A percentile compares a stretch with the other conserved stretches of the same genome.
Conservation (phyloP, 2,329 filamentous ascomycete species). For the Diplocarpon mali region DNA sequence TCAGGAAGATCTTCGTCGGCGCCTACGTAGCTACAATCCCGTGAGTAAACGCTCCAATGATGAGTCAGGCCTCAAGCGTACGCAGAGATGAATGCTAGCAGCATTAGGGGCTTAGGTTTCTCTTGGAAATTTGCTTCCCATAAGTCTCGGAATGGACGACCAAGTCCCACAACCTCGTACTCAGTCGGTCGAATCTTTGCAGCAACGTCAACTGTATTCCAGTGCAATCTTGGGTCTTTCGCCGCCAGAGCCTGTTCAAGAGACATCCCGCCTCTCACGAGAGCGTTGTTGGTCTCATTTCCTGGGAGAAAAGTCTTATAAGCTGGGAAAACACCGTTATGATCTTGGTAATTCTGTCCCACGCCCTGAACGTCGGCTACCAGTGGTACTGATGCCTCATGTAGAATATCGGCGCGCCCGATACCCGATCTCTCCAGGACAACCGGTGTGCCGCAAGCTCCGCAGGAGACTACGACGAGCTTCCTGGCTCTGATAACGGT, state of each 20-base stretch:
- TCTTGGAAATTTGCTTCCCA: slow-evolving; percentile 44
- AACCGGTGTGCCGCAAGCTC: slow-evolving; percentile 21
- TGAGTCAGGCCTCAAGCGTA: neutral
- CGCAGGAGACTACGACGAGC: slow-evolving; percentile 36
- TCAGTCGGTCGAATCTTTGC: slow-evolving; percentile 43
- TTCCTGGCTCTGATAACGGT: slow-evolving; percentile 32
- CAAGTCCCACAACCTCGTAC: slow-evolving; percentile 39
- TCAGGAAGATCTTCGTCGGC: neutral
- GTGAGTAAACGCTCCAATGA: no score
- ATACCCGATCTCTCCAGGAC: slow-evolving; percentile 52
- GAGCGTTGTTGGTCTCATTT: slow-evolving; percentile 16
- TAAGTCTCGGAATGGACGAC: slow-evolving; percentile 37
- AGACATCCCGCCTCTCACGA: neutral
- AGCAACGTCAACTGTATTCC: slow-evolving; percentile 39
- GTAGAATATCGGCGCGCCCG: slow-evolving; percentile 36
- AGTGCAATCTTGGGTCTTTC: slow-evolving; percentile 34
- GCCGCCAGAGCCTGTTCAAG: neutral
- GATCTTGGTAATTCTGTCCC: slow-evolving; percentile 41
- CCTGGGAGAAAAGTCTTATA: slow-evolving; percentile 37
- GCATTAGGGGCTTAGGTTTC: slow-evolving; percentile 28
- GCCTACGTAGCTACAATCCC: no score
- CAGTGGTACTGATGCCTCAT: slow-evolving; percentile 32
- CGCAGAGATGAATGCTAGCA: slow-evolving; percentile 23
- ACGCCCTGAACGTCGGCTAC: slow-evolving; percentile 37
- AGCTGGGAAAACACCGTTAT: slow-evolving; percentile 34